Base-by-base conservation (phyloP, 2,329 filamentous ascomycete species). In the Scedosporium dehoogii region DNA sequence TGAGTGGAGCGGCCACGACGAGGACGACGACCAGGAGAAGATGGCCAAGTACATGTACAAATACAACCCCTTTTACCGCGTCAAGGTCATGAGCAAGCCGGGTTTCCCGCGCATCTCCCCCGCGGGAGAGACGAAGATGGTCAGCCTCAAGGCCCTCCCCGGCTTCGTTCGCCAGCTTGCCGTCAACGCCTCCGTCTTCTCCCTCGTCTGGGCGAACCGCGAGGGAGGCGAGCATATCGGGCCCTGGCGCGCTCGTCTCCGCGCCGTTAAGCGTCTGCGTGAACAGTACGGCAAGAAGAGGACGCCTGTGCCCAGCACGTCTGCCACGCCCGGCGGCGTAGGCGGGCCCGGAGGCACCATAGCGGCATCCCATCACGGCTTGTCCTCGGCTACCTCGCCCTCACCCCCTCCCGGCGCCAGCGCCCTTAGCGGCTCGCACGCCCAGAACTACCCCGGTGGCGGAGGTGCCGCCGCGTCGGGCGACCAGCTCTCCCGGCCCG, bases 61-160 rank as follows among this genome's bases (percentile, higher is more conserved):
- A 38, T 71, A 69, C 69, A 75, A 77, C 63, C 79, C 74, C 1
- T 97, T 93, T 74, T 97, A 96, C 78, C 88, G 88, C 68, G 92
- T 99, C 12, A 89, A 93, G 68, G 88, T 96, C 58, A 85, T 97
- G 76, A 92, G 89, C 72, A 91, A 92, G 69, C 86, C 89, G 0
- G 92, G 90, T 0, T 96, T 97, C 69, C 94, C 94, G 0, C 89
- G 93, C 68, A 90, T 97, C 60, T 97, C 92, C 0, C 90, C 93
- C 0, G 92, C 92, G 0, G 89, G 91, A 0, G 89, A 93, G 66
- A 88, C 90, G 7, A 97, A 97, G 73, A 89, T 97, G 68, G 84
- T 99, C 63, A 92, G 89, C 16, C 83, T 93, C 38, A 87, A 85
- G 67, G 91, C 91, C 12, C 80, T 99, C 7, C 90, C 92, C 0